Conservation (phyloP, 345 rosid genomes). For the Cardamine resedifolia region DNA sequence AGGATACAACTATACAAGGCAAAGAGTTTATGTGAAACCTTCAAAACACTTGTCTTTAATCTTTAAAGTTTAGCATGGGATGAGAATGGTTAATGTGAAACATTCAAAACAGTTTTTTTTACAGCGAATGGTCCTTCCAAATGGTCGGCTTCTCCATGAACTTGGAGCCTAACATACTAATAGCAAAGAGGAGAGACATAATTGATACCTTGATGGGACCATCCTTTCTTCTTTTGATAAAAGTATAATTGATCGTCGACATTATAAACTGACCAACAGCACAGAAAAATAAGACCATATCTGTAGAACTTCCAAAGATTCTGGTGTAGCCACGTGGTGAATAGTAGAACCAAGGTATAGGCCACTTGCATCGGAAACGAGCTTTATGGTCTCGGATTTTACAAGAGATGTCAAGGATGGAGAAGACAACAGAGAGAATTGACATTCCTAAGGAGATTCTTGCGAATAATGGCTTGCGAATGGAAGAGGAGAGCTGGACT, state of each 20-base stretch:
- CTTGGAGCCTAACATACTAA: not conserved
- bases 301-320: not conserved
- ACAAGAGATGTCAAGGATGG: not conserved
- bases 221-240: not conserved
- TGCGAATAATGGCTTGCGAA: not conserved
- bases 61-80: too few relatives aligned
- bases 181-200: conserved; percentile 21
- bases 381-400: not conserved
- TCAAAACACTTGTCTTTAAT: too few relatives aligned
- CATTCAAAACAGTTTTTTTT: not conserved
- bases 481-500: conserved; percentile 26
- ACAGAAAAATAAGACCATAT: conserved; percentile 12
- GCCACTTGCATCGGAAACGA: conserved; percentile 17
- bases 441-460: not conserved
- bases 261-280: conserved; percentile 1
- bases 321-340: conserved; percentile 1
- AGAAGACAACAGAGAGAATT: not conserved
- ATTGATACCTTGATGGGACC: conserved; percentile 15
- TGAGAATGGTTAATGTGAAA: too few relatives aligned
- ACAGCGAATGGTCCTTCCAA: not conserved
- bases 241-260: not conserved
- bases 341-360: conserved; percentile 21
- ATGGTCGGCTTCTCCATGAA: conserved; percentile 12
- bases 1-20: not conserved
- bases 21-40: not conserved